Evolutionary conservation across 2,329 filamentous ascomycete species (phyloP), one percentile per base, ranked within the genome.

Genomic region (Elsinoe batatas): DNA sequence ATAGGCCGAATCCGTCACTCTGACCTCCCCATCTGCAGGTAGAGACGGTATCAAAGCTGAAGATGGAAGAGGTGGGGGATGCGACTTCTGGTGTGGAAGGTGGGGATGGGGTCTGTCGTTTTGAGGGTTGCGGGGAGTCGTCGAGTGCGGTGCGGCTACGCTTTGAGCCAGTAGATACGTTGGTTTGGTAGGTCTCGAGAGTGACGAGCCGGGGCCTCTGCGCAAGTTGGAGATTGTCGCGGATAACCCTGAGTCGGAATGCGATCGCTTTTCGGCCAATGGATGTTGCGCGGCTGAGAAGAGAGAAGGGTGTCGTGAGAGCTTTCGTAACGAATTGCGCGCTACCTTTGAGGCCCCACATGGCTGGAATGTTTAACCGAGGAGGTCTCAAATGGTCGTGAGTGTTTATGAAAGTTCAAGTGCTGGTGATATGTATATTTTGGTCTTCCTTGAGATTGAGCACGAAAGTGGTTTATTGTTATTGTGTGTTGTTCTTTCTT

Each of bases 31-130:
- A 51, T 36, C 12, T 32, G 18, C 11, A 22, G 47, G 47, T 51
- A 11, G 47, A 51, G 26, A 51, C 33, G 17, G 47, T 51, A 33
- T 51, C 47, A 18, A 51, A 51, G 47, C 47, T 51, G n/a, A 51
- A 18, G 17, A 51, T 20, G n/a, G 47, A 51, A 17, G 40, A 44
- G 40, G 18, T 17, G 5, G 20, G 18, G 20, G 40, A 44, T 42
- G 38, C 38, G 17, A 17, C 40, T 18, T 44, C 17, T 37, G n/a
- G 4, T 38, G 47, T 12, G 10, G 35, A 17, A 5, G 33, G 13
- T 12, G 47, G 47, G 15, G 47, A 51, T 17, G 26, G 32, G 32
- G 30, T 37, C 17, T 18, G 47, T 3, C 47, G 32, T 38, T 51
- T 51, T 3, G 18, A 2, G 15, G 47, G 7, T 17, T 33, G 47